Conservation (phyloP, 768 basidiomycete species). For the Mrakia frigida region DNA sequence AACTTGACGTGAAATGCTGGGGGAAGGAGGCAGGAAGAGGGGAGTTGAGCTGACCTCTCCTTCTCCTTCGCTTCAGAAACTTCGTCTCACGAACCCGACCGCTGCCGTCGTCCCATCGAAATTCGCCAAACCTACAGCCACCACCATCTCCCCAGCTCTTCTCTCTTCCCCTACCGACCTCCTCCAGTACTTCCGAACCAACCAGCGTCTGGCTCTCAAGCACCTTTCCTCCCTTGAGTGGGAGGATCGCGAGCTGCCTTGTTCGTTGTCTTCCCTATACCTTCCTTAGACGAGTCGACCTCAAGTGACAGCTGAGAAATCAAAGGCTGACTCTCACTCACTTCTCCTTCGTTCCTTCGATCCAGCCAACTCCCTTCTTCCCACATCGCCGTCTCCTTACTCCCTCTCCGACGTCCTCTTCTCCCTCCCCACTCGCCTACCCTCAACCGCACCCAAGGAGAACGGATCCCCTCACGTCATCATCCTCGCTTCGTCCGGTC, state of each 20-base stretch:
- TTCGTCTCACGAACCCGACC: constrained; percentile 8
- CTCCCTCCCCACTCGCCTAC: constrained; percentile 5
- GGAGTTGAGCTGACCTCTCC: not conserved
- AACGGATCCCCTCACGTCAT: constrained; percentile 23
- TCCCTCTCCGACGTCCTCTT: constrained; percentile 21
- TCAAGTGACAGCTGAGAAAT: too few relatives aligned
- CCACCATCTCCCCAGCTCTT: constrained; percentile 1
- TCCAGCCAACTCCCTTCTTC: constrained; percentile 1
- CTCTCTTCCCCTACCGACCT: constrained; percentile 13
- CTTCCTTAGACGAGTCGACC: not conserved
- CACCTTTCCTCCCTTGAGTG: constrained; percentile 30
- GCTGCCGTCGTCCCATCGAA: not conserved
- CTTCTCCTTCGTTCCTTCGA: not conserved
- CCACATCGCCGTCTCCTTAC: not conserved
- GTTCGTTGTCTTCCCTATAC: not conserved
- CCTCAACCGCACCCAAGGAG: constrained; percentile 5
- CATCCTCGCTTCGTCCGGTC: constrained; percentile 31
- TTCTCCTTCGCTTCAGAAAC: constrained; percentile 14
- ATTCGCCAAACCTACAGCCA: not conserved
- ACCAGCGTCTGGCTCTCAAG: constrained; percentile 21
- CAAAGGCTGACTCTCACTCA: too few relatives aligned
- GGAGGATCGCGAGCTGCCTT: constrained; percentile 30
- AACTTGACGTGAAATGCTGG: too few relatives aligned
- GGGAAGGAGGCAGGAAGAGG: not conserved
- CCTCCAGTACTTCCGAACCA: constrained; percentile 13